Percentiles rank a stretch among this genome's conserved stretches.
Evolutionary conservation across 2,329 filamentous ascomycete genomes (phyloP).

Genomic region (Ceratocystis harringtonii): DNA sequence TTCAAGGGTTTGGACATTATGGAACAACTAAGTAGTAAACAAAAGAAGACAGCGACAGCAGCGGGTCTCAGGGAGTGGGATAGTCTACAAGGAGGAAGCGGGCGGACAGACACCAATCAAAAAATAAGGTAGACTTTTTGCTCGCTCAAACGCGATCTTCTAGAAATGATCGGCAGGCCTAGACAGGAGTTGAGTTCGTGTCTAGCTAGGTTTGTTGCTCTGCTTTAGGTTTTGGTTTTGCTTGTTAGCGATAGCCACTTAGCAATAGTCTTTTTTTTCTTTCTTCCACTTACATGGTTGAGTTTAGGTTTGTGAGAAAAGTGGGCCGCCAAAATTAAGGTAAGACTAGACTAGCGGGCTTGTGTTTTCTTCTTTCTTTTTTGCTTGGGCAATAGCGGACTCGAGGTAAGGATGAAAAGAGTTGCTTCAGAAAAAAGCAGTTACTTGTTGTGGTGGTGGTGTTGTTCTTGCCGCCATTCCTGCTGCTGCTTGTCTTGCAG

Average conservation of each 20-base stretch:
- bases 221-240: background rate
- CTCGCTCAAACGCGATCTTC: background rate
- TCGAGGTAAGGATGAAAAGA: background rate
- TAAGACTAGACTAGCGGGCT: background rate
- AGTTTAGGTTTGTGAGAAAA: slow-evolving; percentile 2
- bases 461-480: too few relatives aligned
- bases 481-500: too few relatives aligned
- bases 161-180: slow-evolving; percentile 3
- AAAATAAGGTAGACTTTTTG: slow-evolving; percentile 6
- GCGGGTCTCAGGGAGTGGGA: background rate
- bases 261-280: background rate
- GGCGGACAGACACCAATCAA: background rate
- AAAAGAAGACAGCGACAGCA: background rate
- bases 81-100: background rate
- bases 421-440: background rate
- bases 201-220: background rate
- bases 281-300: background rate
- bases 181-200: background rate
- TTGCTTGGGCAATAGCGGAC: background rate
- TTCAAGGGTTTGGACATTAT: slow-evolving; percentile 30
- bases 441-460: background rate
- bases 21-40: slow-evolving; percentile 5
- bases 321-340: background rate
- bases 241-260: too few relatives aligned
- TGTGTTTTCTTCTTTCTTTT: background rate